A percentile compares a stretch with the other conserved stretches of the same genome.
phyloP scores from a whole-genome alignment of 1,284 basidiomycete species.

The Apiotrichum laibachii region DNA sequence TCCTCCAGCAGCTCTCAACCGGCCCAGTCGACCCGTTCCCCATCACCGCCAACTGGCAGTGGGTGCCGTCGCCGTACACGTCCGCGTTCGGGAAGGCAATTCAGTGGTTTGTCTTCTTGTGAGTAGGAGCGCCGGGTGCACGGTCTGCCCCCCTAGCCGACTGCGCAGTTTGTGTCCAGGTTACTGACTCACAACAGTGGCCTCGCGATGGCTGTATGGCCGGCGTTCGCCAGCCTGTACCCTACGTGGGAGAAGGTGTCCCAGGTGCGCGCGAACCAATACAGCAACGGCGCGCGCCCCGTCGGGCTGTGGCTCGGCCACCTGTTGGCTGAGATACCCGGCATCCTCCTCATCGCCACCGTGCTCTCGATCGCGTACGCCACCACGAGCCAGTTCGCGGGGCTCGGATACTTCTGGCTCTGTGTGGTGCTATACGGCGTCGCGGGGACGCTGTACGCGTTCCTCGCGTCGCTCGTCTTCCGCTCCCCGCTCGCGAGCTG shows the following conservation, averaged over 20 bases:
- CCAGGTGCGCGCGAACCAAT: slow-evolving; percentile 67
- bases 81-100: slow-evolving; percentile 25
- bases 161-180: too few relatives aligned
- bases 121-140: slow-evolving; percentile 3
- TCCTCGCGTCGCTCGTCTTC: slow-evolving; percentile 63
- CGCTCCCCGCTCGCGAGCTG: slow-evolving; percentile 70
- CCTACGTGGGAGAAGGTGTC: slow-evolving; percentile 62
- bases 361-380: slow-evolving; percentile 65
- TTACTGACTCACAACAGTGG: slow-evolving; percentile 24
- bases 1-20: slow-evolving; percentile 59
- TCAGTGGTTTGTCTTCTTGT: slow-evolving; percentile 40
- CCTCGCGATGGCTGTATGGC: slow-evolving; percentile 60
- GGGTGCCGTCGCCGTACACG: slow-evolving; percentile 26
- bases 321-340: slow-evolving; percentile 67
- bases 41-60: slow-evolving; percentile 62
- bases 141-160: too few relatives aligned
- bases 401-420: slow-evolving; percentile 59
- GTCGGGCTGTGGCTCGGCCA: slow-evolving; percentile 75
- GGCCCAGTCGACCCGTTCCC: slow-evolving; percentile 52
- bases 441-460: slow-evolving; percentile 65
- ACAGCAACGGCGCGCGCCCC: slow-evolving; percentile 68
- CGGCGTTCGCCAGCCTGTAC: slow-evolving; percentile 75
- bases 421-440: slow-evolving; percentile 73
- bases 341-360: slow-evolving; percentile 60
- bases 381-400: slow-evolving; percentile 63